These are phyloP conservation scores for Nicotiana otophora DNA, from an alignment of 257 asterid species.

Conservation along the genomic window DNA sequence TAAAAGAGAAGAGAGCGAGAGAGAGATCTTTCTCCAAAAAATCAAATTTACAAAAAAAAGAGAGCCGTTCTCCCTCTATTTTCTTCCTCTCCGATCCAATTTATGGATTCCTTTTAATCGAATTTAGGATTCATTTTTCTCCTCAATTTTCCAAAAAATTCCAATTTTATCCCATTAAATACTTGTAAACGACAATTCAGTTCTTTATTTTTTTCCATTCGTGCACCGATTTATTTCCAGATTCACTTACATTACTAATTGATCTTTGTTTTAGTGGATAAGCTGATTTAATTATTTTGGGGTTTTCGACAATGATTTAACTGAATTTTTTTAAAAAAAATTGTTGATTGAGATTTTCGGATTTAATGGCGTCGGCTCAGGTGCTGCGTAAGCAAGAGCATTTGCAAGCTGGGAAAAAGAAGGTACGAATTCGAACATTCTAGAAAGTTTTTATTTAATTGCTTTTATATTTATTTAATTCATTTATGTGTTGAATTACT, in stretches of 20 bases:
- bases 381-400: constrained; percentile 61
- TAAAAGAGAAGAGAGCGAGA: background rate
- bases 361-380: constrained; percentile 79
- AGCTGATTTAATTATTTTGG: background rate
- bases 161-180: background rate
- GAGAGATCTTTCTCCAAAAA: background rate
- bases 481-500: background rate
- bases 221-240: background rate
- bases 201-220: background rate
- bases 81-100: background rate
- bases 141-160: background rate
- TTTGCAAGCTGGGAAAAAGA: constrained; percentile 72
- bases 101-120: background rate
- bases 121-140: background rate
- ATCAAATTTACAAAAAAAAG: background rate
- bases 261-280: background rate
- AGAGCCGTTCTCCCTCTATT: background rate
- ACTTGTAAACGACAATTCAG: background rate
- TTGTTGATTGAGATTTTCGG: background rate
- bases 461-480: background rate
- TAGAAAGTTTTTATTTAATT: background rate
- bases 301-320: background rate
- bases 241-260: constrained; percentile 1
- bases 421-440: constrained; percentile 29
- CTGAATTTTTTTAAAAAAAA: background rate